These are phyloP conservation scores for Nitzschia sp. DNA, from an alignment of 108 stramenopile species.

Conservation along the genomic window DNA sequence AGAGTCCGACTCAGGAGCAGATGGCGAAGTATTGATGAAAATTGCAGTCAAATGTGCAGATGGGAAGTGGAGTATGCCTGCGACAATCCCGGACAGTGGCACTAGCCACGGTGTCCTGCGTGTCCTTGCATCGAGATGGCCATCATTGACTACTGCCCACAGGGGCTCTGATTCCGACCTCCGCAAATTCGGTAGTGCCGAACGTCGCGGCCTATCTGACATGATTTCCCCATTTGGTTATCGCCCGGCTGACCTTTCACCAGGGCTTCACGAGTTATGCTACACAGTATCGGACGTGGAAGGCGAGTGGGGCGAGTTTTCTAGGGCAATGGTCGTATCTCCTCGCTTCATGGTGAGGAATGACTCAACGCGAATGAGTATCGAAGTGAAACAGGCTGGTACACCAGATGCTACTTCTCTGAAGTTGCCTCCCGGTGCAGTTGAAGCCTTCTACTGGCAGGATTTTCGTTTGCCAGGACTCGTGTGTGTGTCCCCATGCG, in stretches of 20 bases:
- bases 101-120: conserved; percentile 56
- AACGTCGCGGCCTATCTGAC: conserved; percentile 5
- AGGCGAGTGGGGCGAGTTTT: conserved; percentile 77
- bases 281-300: conserved; percentile 58
- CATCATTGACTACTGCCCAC: conserved; percentile 32
- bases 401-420: conserved; percentile 43
- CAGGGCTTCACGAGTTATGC: conserved; percentile 58
- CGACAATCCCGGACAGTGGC: conserved; percentile 49
- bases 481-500: conserved; percentile 48
- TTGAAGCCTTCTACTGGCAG: conserved; percentile 67
- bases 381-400: conserved; percentile 72
- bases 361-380: conserved; percentile 43
- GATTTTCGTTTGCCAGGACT: conserved; percentile 62
- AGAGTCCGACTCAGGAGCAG: neutral
- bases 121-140: conserved; percentile 62
- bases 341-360: conserved; percentile 69
- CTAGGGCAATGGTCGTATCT: conserved; percentile 49
- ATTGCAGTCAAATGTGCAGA: conserved; percentile 50
- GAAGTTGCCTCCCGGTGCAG: conserved; percentile 37
- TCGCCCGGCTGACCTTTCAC: conserved; percentile 22
- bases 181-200: neutral
- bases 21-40: conserved; percentile 19
- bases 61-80: conserved; percentile 57
- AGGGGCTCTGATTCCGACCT: neutral
- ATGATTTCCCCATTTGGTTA: conserved; percentile 2